These are phyloP conservation scores for Rhizophagus sp. DNA, from an alignment of 192 early-diverging fungal genomes.

Conservation along the genomic window DNA sequence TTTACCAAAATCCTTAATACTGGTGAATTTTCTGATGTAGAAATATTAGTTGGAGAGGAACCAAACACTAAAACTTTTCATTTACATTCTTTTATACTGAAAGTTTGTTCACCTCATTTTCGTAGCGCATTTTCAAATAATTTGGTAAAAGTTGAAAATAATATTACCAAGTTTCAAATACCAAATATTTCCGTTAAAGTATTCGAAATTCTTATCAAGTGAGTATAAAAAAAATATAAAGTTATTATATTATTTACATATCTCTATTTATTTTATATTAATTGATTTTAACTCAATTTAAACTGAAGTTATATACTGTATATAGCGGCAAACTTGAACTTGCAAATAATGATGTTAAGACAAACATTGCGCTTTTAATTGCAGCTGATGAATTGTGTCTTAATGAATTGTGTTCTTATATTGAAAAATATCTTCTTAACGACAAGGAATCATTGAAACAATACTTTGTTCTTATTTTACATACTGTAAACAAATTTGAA, in stretches of 20 bases:
- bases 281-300: no score
- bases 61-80: not conserved
- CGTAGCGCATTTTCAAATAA: not conserved
- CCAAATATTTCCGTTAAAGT: no score
- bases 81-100: not conserved
- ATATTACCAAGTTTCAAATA: not conserved
- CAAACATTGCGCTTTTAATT: no score
- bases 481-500: not conserved
- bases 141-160: not conserved
- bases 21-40: not conserved
- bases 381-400: no score
- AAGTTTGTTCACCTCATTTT: conserved; percentile 3
- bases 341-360: no score
- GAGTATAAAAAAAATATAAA: not conserved
- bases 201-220: not conserved
- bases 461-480: not conserved
- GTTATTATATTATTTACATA: no score
- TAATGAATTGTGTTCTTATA: not conserved
- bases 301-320: no score
- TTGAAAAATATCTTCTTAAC: not conserved
- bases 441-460: not conserved
- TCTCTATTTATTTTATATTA: no score
- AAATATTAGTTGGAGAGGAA: not conserved
- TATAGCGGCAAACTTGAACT: no score
- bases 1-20: not conserved